phyloP scores from a whole-genome alignment of 805 yeast species.

The Ogataea methanolica region DNA sequence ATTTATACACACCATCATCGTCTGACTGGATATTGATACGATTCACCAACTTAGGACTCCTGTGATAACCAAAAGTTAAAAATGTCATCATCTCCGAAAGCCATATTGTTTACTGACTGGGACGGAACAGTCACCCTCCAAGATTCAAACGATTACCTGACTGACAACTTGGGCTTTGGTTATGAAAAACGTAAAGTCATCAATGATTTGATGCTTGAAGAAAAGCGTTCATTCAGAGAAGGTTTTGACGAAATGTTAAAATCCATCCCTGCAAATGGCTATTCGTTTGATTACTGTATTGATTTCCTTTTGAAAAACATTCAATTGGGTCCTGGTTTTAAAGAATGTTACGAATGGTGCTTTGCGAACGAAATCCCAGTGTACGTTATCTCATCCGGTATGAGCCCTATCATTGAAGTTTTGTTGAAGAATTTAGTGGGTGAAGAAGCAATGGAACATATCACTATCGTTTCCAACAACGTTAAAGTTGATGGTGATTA shows the following conservation, averaged over 20 bases:
- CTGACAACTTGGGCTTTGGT: conserved; percentile 89
- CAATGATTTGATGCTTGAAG: conserved; percentile 70
- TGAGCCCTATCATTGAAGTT: conserved; percentile 86
- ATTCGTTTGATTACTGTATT: conserved; percentile 68
- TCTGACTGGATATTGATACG: no score
- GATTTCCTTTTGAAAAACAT: conserved; percentile 61
- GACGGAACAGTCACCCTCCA: conserved; percentile 97
- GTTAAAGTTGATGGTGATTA: conserved; percentile 44
- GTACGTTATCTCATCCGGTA: conserved; percentile 86
- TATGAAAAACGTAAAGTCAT: conserved; percentile 56
- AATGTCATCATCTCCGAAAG: conserved; percentile 26
- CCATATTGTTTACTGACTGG: conserved; percentile 94
- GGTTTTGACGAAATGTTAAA: conserved; percentile 84
- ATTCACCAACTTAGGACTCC: no score
- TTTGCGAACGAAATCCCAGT: conserved; percentile 68
- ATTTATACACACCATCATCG: no score
- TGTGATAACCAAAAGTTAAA: background rate
- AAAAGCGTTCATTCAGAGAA: conserved; percentile 65
- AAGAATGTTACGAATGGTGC: conserved; percentile 77
- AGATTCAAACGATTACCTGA: conserved; percentile 89
- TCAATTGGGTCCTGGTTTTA: conserved; percentile 86
- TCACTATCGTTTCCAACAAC: conserved; percentile 76
- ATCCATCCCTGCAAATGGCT: conserved; percentile 52
- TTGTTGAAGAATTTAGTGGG: conserved; percentile 74
- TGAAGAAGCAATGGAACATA: conserved; percentile 60